Evolutionary conservation across 2,329 filamentous ascomycete genomes (phyloP).

Genomic region (Keithomyces neogunnii): DNA sequence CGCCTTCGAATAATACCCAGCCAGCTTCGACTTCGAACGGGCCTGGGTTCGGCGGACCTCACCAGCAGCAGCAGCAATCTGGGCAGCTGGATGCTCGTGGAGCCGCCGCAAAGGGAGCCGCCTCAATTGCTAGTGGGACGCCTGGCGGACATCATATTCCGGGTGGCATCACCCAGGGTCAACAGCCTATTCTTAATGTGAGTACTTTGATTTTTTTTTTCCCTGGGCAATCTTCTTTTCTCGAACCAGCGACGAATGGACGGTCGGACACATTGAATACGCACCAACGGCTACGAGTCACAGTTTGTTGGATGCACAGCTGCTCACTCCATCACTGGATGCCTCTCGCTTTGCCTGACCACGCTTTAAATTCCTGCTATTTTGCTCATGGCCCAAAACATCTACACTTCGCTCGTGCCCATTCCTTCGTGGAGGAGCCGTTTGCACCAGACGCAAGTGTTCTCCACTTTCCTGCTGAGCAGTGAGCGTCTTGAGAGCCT

Average conservation of each 20-base stretch:
- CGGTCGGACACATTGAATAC: no score
- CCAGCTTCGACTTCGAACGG: constrained; percentile 51
- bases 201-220: constrained; percentile 22
- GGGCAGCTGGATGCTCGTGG: constrained; percentile 43
- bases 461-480: neutral
- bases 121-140: constrained; percentile 37
- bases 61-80: constrained; percentile 31
- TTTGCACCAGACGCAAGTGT: neutral
- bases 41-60: constrained; percentile 62
- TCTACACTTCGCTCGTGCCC: neutral
- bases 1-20: constrained; percentile 43
- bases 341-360: neutral
- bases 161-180: constrained; percentile 31
- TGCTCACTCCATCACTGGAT: neutral
- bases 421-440: neutral
- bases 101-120: constrained; percentile 38
- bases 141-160: constrained; percentile 29
- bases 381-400: neutral
- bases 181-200: constrained; percentile 42
- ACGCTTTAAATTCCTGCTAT: neutral
- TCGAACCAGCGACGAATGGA: no score
- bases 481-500: neutral
- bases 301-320: neutral
- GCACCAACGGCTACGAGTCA: no score
- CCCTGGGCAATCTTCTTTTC: no score